Percentiles rank a stretch among this genome's conserved stretches.
phyloP scores from a whole-genome alignment of 2,329 filamentous ascomycete species.

The Cytospora leucostoma region DNA sequence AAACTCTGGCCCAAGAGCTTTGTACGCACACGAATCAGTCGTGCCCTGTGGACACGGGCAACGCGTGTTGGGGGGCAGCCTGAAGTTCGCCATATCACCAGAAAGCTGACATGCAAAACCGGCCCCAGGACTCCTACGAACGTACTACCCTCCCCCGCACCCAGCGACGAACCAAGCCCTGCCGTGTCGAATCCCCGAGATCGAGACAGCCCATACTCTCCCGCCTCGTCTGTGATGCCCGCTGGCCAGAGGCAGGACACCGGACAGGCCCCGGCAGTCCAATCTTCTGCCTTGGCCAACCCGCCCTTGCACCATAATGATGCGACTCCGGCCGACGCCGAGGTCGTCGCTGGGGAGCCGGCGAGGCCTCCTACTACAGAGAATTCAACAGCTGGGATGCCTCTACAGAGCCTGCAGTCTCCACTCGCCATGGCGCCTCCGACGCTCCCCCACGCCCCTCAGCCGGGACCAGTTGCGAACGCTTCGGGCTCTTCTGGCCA shows the following conservation, averaged over 20 bases:
- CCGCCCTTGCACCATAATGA: background rate
- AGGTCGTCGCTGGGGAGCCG: background rate
- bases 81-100: background rate
- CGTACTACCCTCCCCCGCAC: slow-evolving; percentile 62
- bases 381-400: background rate
- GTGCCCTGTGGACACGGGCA: background rate
- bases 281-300: background rate
- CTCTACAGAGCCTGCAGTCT: background rate
- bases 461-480: background rate
- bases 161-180: slow-evolving; percentile 62
- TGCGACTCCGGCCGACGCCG: background rate
- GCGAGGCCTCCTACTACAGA: background rate
- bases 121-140: slow-evolving; percentile 28
- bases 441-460: background rate
- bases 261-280: background rate
- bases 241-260: slow-evolving; percentile 14
- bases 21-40: background rate
- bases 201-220: slow-evolving; percentile 39
- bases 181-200: slow-evolving; percentile 39
- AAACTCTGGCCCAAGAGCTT: background rate
- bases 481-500: background rate
- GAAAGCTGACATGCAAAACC: slow-evolving; percentile 7
- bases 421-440: slow-evolving; percentile 23
- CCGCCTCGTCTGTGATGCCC: slow-evolving; percentile 32
- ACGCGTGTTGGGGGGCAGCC: background rate